Base-by-base conservation (phyloP, 106 monocot species). In the Apostasia shenzhenica region DNA sequence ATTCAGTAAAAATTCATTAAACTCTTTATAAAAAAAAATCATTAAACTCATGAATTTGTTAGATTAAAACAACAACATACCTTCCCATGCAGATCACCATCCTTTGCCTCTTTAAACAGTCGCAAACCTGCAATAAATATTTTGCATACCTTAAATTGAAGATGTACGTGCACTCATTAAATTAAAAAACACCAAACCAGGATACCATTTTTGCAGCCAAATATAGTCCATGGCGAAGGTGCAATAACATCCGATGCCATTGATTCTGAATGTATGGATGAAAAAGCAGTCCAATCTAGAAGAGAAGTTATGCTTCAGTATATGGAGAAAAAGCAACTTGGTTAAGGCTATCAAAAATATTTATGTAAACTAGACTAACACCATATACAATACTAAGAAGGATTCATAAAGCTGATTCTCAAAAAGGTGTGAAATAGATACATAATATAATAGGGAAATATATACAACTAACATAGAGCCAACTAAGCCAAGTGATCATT, bases 151-250 rank as follows among this genome's bases (percentile, higher is more conserved):
- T 38, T 2, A 57, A 1, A 55, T 6, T 12, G 41, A 52, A 61
- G 41, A 39, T 45, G 41, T 50, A 9, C 1, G 7, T 48, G 5
- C 1, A 6, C n/a, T 5, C 37, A 47, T 7, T 4, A 51, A 8
- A 74, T 65, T 65, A 66, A 51, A 59, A 66, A 9, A 74, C 58
- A 11, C 6, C 13, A 61, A 45, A 64, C 7, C 12, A 26, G 41
- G 53, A 67, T 93, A 99, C 97, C 92, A 81, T 99, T 99, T 83
- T 87, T 80, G 60, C 97, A 99, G 63, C 93, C 93, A 73, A 99
- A 85, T 73, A 99, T 93, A 68, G 85, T 90, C 97, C 97, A 99
- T 42, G 85, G 77, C 49, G 97, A 90, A 74, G 97, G 97, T 63
- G 93, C 92, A 63, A 99, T 83, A 57, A 93, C 97, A 74, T 99